Base-by-base conservation (phyloP, 306 rosid species). In the Dryas alaskensis region DNA sequence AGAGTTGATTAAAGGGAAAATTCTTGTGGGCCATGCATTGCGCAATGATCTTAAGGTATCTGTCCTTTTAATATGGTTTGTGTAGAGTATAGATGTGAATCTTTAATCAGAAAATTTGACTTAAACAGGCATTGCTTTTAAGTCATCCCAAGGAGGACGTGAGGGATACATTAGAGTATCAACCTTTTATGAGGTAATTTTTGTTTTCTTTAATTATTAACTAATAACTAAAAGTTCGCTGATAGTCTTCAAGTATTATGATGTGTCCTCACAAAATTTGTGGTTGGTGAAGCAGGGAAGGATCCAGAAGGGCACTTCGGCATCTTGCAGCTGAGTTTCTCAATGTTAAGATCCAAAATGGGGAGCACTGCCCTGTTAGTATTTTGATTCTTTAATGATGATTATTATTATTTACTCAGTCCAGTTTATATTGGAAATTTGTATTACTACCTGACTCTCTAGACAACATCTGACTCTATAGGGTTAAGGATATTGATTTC, bases 311-410 rank as follows among this genome's bases (percentile, higher is more conserved):
- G 75, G 93, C 97, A 10, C 92, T 92, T 49, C 89, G 92, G 57
- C 95, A 90, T 87, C 95, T 95, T 14, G 92, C 97, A 51, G 80
- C 84, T 0, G 92, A 90, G 83, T 77, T 81, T 87, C 98, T 92
- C 48, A 84, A 87, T 16, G 98, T 80, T 40, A 73, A 83, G 76
- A 94, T 94, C 81, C 99, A 94, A 82, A 79, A 85, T 51, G 96
- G 97, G 75, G 97, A 94, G 85, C 99, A 94, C 79, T 94, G 97
- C 64, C 92, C 97, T 58, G 97, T 94, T 75, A 87, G 97, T 86
- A 78, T 50, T 62, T 73, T 73, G 79, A 76, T 79, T 60, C 65
- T 61, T 19, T 5, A 27, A n/a, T 59, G 47, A 6, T 43, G 17
- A 25, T 42, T 4, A 40, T 17, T 2, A n/a, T 6, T 39, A 48